Evolutionary conservation across 2,329 filamentous ascomycete species (phyloP).

Genomic region (Colletotrichum paranaense): DNA sequence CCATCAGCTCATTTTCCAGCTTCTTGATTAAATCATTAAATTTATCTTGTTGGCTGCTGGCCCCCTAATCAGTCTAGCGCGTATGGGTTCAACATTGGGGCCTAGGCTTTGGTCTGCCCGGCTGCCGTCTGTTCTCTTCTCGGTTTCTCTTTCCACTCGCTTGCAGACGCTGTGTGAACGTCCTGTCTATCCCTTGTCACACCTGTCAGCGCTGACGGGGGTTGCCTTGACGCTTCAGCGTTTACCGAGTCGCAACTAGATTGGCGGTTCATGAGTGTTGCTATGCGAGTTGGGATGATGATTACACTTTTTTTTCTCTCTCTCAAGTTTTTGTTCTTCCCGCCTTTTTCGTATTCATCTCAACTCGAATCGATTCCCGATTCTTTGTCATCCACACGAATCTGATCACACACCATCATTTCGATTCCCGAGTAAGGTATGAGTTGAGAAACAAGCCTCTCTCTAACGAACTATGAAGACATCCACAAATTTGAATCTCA

Average conservation of each 20-base stretch:
- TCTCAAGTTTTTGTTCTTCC: neutral
- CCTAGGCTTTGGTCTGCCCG: neutral
- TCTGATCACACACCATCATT: neutral
- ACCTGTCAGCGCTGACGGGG: conserved; percentile 1
- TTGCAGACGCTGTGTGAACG: neutral
- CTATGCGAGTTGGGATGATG: conserved; percentile 19
- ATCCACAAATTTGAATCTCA: neutral
- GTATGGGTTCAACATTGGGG: neutral
- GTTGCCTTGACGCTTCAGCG: neutral
- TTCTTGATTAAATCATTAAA: neutral
- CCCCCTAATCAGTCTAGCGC: neutral
- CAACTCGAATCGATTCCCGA: neutral
- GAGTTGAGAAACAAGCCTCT: neutral
- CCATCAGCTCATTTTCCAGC: neutral
- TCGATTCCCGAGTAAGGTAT: neutral
- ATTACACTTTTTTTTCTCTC: neutral
- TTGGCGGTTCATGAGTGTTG: conserved; percentile 8
- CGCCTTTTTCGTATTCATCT: neutral
- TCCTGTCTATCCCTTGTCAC: neutral
- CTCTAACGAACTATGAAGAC: neutral
- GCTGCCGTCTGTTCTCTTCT: neutral
- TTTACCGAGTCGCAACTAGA: conserved; percentile 32
- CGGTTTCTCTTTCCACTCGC: neutral
- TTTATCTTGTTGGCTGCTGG: neutral
- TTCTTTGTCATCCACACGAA: neutral